A percentile compares a stretch with the other conserved stretches of the same genome.
Evolutionary conservation across 106 monocot genomes (phyloP).

Genomic region (Dioscorea alata): DNA sequence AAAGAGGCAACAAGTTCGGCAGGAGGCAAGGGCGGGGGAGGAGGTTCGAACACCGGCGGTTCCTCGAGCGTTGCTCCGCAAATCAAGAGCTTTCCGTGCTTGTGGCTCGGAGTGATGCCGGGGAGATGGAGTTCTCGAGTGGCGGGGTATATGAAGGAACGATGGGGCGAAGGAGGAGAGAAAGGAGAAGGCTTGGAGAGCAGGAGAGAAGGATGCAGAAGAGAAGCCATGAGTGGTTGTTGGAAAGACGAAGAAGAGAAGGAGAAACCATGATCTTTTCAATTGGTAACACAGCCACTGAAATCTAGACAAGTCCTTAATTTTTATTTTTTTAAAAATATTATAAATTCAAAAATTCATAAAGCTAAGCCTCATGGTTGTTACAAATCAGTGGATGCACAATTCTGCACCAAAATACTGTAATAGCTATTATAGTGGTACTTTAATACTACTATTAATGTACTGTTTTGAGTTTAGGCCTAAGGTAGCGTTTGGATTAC

Average conservation of each 20-base stretch:
- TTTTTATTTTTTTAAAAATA: not conserved
- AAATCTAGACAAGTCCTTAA: not conserved
- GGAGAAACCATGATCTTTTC: not conserved
- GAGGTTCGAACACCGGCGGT: constrained; percentile 19
- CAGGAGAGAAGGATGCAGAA: not conserved
- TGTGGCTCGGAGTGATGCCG: not conserved
- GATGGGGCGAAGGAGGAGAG: not conserved
- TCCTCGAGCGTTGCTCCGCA: constrained; percentile 12
- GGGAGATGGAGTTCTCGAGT: not conserved
- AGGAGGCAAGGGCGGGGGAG: not conserved
- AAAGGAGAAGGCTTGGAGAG: not conserved
- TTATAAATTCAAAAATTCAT: too few relatives aligned
- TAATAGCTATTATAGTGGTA: too few relatives aligned
- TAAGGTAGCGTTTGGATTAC: too few relatives aligned
- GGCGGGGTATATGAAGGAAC: not conserved
- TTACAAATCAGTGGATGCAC: too few relatives aligned
- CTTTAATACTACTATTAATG: too few relatives aligned
- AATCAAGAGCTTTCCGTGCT: not conserved
- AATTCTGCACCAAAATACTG: too few relatives aligned
- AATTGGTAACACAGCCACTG: not conserved
- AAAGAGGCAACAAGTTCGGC: constrained; percentile 11
- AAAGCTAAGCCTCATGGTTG: too few relatives aligned
- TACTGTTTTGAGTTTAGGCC: too few relatives aligned
- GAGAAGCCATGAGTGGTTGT: not conserved
- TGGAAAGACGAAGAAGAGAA: not conserved